Evolutionary conservation across 129 eudicot genomes (phyloP).

Genomic region (Saposhnikovia divaricata): DNA sequence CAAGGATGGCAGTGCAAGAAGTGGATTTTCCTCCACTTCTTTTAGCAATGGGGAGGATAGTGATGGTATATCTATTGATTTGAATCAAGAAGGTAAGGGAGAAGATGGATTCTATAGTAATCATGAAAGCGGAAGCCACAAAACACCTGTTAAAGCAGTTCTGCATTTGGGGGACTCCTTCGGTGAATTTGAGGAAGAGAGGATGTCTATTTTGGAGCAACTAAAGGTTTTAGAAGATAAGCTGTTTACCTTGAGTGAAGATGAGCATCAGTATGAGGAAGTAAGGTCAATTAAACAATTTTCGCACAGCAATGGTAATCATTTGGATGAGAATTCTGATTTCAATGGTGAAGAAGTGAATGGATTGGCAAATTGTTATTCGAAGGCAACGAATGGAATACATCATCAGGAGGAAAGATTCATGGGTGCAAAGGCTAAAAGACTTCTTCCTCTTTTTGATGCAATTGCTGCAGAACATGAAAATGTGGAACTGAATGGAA

Average conservation of each 20-base stretch:
- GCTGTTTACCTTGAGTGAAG: constrained; percentile 68
- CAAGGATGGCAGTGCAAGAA: constrained; percentile 42
- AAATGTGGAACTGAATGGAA: constrained; percentile 28
- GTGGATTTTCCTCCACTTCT: constrained; percentile 62
- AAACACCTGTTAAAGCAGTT: constrained; percentile 52
- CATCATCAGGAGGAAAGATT: constrained; percentile 44
- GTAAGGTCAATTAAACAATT: constrained; percentile 36
- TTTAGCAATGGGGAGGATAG: constrained; percentile 89
- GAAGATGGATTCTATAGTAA: constrained; percentile 28
- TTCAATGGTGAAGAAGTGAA: constrained; percentile 25
- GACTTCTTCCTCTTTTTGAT: constrained; percentile 87
- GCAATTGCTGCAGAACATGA: constrained; percentile 54
- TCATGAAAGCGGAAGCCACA: constrained; percentile 38
- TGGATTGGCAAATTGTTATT: constrained; percentile 35
- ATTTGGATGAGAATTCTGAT: constrained; percentile 28
- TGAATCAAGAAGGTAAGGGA: constrained; percentile 56
- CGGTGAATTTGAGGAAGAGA: constrained; percentile 79
- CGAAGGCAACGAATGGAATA: constrained; percentile 37
- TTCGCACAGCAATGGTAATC: constrained; percentile 43
- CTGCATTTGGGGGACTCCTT: constrained; percentile 58
- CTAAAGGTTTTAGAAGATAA: constrained; percentile 90
- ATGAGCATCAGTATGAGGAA: constrained; percentile 44
- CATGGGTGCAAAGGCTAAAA: constrained; percentile 48
- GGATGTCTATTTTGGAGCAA: constrained; percentile 76
- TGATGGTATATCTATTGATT: constrained; percentile 70